A percentile compares a stretch with the other conserved stretches of the same genome.
phyloP scores from a whole-genome alignment of 305 asterid genomes.

The Rubia tinctorum region DNA sequence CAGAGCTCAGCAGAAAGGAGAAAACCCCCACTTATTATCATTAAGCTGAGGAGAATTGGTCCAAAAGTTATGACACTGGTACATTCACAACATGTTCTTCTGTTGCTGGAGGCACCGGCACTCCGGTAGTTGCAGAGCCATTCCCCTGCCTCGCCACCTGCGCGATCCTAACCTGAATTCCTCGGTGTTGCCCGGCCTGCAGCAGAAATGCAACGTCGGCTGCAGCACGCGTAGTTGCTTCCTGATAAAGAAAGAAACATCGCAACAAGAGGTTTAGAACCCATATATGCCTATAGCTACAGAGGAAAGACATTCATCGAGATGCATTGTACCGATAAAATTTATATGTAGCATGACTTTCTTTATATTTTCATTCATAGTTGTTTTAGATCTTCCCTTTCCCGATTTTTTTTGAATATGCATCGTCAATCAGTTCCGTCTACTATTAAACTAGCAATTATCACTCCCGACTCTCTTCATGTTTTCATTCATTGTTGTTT shows the following conservation, averaged over 20 bases:
- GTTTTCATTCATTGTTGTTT: background rate
- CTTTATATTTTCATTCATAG: background rate
- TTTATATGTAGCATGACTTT: background rate
- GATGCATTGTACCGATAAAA: background rate
- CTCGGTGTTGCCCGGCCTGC: constrained; percentile 45
- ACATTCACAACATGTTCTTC: constrained; percentile 21
- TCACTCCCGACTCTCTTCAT: background rate
- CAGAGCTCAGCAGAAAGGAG: constrained; percentile 9
- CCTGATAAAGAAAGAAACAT: constrained; percentile 27
- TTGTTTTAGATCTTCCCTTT: background rate
- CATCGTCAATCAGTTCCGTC: too few relatives aligned
- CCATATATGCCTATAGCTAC: background rate
- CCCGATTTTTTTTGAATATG: too few relatives aligned
- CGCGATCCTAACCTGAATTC: constrained; percentile 41
- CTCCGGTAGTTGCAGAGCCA: constrained; percentile 16
- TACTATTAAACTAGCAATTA: too few relatives aligned
- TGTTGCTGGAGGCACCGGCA: constrained; percentile 18
- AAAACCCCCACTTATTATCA: constrained; percentile 19
- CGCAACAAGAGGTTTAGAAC: background rate
- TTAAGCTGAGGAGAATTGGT: background rate
- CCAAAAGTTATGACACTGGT: constrained; percentile 24
- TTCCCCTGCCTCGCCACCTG: constrained; percentile 11
- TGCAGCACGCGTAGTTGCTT: constrained; percentile 42
- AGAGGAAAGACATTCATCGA: background rate
- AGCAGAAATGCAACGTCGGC: constrained; percentile 50